Evolutionary conservation across 2,329 filamentous ascomycete genomes (phyloP).

Genomic region (Coniochaeta sp.): DNA sequence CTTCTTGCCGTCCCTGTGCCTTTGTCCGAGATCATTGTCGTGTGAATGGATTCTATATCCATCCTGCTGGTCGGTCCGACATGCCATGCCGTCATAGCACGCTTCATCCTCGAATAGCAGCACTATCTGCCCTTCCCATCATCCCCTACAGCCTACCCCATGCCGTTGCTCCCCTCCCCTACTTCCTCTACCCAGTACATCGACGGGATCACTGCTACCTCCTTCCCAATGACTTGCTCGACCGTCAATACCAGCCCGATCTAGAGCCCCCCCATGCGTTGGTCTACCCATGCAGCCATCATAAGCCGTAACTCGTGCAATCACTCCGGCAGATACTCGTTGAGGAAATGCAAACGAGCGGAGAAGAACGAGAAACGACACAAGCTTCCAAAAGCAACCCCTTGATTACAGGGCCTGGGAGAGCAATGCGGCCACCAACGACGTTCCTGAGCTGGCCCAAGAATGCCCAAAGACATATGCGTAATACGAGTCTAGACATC

Average conservation of each 20-base stretch:
- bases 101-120: background rate
- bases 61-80: background rate
- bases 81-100: background rate
- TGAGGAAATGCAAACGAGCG: background rate
- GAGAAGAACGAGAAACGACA: background rate
- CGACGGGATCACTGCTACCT: background rate
- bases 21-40: background rate
- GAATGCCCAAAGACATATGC: slow-evolving; percentile 3
- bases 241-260: background rate
- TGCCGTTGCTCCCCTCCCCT: background rate
- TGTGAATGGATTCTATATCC: background rate
- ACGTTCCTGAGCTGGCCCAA: background rate
- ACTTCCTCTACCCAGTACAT: background rate
- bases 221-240: background rate
- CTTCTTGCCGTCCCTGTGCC: background rate
- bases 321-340: background rate
- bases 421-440: background rate
- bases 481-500: slow-evolving; percentile 5
- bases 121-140: background rate
- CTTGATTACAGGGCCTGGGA: background rate
- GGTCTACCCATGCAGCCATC: slow-evolving; percentile 1
- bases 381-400: background rate
- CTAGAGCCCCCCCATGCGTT: background rate
- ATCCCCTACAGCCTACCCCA: background rate
- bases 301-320: slow-evolving; percentile 1